These are phyloP conservation scores for Teunomyces cretensis DNA, from an alignment of 805 yeast genomes.

Conservation along the genomic window DNA sequence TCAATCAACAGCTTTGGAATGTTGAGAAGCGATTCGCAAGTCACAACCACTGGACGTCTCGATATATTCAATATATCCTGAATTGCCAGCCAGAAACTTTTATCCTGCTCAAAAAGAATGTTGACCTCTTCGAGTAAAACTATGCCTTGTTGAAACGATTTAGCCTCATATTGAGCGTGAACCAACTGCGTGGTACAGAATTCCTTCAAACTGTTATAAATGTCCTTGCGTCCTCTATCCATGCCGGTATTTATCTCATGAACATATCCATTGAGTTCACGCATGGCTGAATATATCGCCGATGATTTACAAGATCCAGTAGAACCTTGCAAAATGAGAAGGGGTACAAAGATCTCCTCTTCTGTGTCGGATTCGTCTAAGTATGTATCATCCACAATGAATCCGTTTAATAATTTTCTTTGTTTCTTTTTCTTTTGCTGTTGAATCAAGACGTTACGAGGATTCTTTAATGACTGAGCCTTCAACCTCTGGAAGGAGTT, in stretches of 20 bases:
- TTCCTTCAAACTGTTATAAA: conserved; percentile 65
- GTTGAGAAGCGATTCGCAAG: conserved; percentile 51
- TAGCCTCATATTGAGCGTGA: conserved; percentile 34
- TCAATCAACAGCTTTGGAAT: conserved; percentile 52
- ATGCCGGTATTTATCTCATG: conserved; percentile 81
- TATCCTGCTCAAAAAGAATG: conserved; percentile 72
- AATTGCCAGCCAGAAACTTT: conserved; percentile 75
- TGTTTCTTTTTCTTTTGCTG: conserved; percentile 21
- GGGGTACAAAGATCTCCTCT: conserved; percentile 53
- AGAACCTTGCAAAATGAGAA: conserved; percentile 68
- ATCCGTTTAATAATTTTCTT: conserved; percentile 28
- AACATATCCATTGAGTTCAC: conserved; percentile 64
- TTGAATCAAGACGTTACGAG: conserved; percentile 29
- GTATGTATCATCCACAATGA: conserved; percentile 37
- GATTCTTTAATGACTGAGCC: conserved; percentile 29
- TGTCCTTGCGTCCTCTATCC: conserved; percentile 68
- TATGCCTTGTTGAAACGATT: conserved; percentile 55
- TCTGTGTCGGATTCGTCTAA: conserved; percentile 26
- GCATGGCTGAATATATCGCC: conserved; percentile 64
- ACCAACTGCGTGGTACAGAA: conserved; percentile 83
- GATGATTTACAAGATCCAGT: conserved; percentile 79
- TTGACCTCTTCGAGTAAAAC: conserved; percentile 87
- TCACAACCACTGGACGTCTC: conserved; percentile 68
- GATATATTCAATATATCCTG: conserved; percentile 59
- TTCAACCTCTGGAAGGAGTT: conserved; percentile 37